Evolutionary conservation across 1,284 basidiomycete genomes (phyloP).

Genomic region (Apiotrichum sp.): DNA sequence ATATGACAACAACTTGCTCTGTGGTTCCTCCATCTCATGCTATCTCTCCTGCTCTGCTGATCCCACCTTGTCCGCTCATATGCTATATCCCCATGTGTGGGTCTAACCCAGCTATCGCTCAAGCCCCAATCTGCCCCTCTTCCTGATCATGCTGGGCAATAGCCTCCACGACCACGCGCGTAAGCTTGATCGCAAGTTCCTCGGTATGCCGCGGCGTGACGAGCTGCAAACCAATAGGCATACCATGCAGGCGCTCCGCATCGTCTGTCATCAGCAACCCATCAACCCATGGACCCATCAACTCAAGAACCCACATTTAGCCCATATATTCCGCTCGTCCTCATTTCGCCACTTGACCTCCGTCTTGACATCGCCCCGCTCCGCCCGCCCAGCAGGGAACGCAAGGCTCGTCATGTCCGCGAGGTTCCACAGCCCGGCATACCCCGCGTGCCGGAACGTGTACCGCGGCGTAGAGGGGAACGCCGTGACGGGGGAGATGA

Average conservation of each 20-base stretch:
- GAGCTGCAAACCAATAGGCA: conserved; percentile 61
- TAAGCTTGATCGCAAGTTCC: conserved; percentile 18
- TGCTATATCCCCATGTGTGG: no score
- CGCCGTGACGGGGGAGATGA: conserved; percentile 5
- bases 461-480: conserved; percentile 4
- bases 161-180: conserved; percentile 43
- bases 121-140: no score
- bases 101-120: no score
- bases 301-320: conserved; percentile 51
- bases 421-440: conserved; percentile 7
- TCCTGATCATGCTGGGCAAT: neutral
- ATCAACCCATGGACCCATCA: no score
- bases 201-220: conserved; percentile 58
- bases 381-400: conserved; percentile 59
- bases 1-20: no score
- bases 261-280: conserved; percentile 49
- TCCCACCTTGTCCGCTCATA: no score
- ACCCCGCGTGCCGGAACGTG: neutral
- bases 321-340: conserved; percentile 51
- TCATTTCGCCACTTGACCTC: conserved; percentile 49
- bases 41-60: no score
- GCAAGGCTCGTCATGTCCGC: conserved; percentile 57
- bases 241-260: conserved; percentile 54
- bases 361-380: conserved; percentile 49
- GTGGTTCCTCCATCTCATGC: no score